These are phyloP conservation scores for Xylaria venustula DNA, from an alignment of 495 filamentous ascomycete genomes.

Conservation along the genomic window DNA sequence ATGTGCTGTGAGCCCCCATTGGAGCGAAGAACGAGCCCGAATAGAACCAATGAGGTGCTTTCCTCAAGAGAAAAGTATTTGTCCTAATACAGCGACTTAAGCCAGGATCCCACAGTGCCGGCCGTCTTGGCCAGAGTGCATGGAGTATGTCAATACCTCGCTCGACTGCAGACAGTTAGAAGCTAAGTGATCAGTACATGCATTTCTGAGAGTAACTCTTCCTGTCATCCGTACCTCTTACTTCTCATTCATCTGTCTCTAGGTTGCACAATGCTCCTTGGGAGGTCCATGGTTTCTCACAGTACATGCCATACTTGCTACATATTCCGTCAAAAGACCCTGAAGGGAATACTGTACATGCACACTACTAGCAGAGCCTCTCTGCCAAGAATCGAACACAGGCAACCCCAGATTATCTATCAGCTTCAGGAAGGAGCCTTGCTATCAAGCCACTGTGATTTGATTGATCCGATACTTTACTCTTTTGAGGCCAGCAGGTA, in stretches of 20 bases:
- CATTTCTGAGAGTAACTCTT: too few relatives aligned
- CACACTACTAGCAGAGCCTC: conserved; percentile 17
- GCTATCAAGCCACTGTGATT: background rate
- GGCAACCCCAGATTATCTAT: conserved; percentile 2
- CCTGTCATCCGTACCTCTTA: too few relatives aligned
- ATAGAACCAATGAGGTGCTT: conserved; percentile 2
- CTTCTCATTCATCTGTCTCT: too few relatives aligned
- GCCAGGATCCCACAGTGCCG: background rate
- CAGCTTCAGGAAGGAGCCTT: background rate
- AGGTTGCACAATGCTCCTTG: background rate
- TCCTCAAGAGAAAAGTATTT: background rate
- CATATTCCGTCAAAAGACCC: background rate
- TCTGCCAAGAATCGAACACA: conserved; percentile 4
- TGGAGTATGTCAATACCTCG: background rate
- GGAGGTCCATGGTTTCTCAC: background rate
- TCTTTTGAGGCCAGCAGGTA: background rate
- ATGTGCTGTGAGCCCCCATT: conserved; percentile 6
- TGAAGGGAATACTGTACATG: conserved; percentile 5
- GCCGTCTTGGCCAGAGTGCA: background rate
- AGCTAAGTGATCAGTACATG: too few relatives aligned
- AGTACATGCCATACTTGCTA: too few relatives aligned
- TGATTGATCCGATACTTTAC: background rate
- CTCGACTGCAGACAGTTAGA: too few relatives aligned
- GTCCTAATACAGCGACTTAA: background rate
- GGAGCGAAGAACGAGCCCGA: conserved; percentile 11